phyloP scores from a whole-genome alignment of 345 rosid genomes.

The Clarkia xantiana region DNA sequence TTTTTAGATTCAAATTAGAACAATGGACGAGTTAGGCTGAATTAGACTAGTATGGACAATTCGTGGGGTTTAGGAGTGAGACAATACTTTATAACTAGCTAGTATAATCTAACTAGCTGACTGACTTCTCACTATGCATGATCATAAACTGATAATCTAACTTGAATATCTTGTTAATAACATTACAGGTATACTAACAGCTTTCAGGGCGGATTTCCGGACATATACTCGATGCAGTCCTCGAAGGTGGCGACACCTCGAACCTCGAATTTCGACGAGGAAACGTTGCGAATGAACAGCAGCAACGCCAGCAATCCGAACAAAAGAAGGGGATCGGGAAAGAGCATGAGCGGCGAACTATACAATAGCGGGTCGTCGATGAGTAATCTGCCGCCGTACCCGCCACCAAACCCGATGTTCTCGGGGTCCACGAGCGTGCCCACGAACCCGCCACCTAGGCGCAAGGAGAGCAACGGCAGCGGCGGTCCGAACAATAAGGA shows the following conservation, averaged over 20 bases:
- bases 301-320: conserved; percentile 14
- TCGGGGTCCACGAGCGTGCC: conserved; percentile 37
- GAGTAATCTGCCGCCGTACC: conserved; percentile 21
- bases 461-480: conserved; percentile 21
- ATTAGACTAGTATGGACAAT: too few relatives aligned
- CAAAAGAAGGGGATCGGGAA: conserved; percentile 33
- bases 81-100: too few relatives aligned
- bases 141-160: too few relatives aligned
- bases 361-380: conserved; percentile 20
- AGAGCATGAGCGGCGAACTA: conserved; percentile 59
- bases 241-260: conserved; percentile 66
- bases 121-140: too few relatives aligned
- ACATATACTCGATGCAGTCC: conserved; percentile 62
- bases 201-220: conserved; percentile 21
- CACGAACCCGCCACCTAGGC: conserved; percentile 6
- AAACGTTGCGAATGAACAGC: conserved; percentile 26
- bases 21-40: too few relatives aligned
- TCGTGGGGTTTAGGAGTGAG: too few relatives aligned
- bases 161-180: too few relatives aligned
- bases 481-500: conserved; percentile 29
- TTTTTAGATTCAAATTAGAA: too few relatives aligned
- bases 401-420: conserved; percentile 64
- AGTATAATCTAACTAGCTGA: too few relatives aligned
- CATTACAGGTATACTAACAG: conserved; percentile 20
- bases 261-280: conserved; percentile 76